Base-by-base conservation (phyloP, 495 filamentous ascomycete species). In the Cercophora newfieldiana region DNA sequence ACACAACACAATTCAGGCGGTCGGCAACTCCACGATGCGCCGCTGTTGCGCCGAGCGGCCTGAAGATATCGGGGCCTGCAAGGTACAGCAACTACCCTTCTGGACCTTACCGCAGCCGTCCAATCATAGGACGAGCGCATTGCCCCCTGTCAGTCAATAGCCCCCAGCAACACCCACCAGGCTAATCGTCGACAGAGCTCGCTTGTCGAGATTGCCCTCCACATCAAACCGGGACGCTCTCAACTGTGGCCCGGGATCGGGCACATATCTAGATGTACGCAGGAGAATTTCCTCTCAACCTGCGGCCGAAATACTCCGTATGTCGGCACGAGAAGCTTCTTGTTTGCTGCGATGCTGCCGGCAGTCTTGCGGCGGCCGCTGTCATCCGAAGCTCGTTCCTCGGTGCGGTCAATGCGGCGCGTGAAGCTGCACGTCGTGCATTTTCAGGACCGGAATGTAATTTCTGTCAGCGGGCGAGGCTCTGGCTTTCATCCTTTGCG, bases 121-220 rank as follows among this genome's bases (percentile, higher is more conserved):
- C 50, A 63, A 63, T 63, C 29, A 47, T 12, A 55, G 6, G 49
- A 10, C 61, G 61, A 63, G 49, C 61, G 50, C 61, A 63, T 63
- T 62, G 25, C 14, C n/a, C 12, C 2, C 37, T 50, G 22, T 26
- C 29, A 25, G 16, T 10, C 7, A 33, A 3, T n/a, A 4, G 3
- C n/a, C 0, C 4, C 37, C 19, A 60, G 29, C 57, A 7, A 26
- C 33, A 47, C 12, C 59, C 26, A 28, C 48, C 29, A 59, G 58
- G 54, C 44, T 59, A 61, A 28, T 60, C 26, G 10, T 4, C 16
- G 31, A 66, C 55, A 54, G 55, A 22, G 47, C 63, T 71, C 64
- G 66, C 63, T 58, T 65, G 33, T 62, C 61, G 53, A 61, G 25
- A 64, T 64, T 60, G 54, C 33, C 67, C 61, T 49, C 31, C 53